A percentile compares a stretch with the other conserved stretches of the same genome.
Conservation (phyloP, 176 grass and related monocot genomes). For the Otatea glauca region DNA sequence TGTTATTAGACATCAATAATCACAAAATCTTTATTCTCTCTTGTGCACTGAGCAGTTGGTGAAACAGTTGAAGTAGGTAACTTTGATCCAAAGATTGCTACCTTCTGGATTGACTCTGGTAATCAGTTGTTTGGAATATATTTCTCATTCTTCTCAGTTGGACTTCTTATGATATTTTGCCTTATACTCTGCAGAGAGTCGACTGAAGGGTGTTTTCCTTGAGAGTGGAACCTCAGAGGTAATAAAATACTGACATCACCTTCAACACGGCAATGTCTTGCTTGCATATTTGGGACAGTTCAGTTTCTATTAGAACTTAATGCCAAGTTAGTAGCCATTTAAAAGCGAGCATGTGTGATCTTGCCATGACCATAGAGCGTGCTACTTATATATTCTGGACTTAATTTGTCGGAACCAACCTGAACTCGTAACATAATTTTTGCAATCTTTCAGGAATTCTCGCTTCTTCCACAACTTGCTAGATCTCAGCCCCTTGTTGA, state of each 20-base stretch:
- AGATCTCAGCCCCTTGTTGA: conserved; percentile 76
- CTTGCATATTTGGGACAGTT: neutral
- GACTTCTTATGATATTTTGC: conserved; percentile 18
- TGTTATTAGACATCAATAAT: conserved; percentile 8
- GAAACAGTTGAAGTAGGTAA: conserved; percentile 88
- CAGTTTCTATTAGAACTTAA: conserved; percentile 4
- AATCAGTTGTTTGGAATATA: conserved; percentile 34
- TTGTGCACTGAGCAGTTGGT: conserved; percentile 66
- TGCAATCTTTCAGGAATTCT: conserved; percentile 76
- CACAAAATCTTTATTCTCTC: conserved; percentile 6
- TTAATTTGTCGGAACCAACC: neutral
- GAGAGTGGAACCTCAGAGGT: conserved; percentile 96
- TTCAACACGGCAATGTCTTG: neutral
- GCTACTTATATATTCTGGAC: neutral
- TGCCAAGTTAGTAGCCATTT: conserved; percentile 4
- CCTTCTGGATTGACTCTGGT: conserved; percentile 94
- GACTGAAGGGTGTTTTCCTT: conserved; percentile 93
- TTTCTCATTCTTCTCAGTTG: conserved; percentile 30
- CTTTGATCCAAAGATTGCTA: conserved; percentile 84
- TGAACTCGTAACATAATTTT: conserved; percentile 10
- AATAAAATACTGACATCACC: conserved; percentile 15
- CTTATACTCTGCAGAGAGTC: conserved; percentile 59
- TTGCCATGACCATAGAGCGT: conserved; percentile 11
- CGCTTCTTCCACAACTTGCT: conserved; percentile 68
- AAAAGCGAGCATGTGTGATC: neutral